A percentile compares a stretch with the other conserved stretches of the same genome.
Conservation (phyloP, 352 stramenopile species). For the Globisporangium paroecandrum region DNA sequence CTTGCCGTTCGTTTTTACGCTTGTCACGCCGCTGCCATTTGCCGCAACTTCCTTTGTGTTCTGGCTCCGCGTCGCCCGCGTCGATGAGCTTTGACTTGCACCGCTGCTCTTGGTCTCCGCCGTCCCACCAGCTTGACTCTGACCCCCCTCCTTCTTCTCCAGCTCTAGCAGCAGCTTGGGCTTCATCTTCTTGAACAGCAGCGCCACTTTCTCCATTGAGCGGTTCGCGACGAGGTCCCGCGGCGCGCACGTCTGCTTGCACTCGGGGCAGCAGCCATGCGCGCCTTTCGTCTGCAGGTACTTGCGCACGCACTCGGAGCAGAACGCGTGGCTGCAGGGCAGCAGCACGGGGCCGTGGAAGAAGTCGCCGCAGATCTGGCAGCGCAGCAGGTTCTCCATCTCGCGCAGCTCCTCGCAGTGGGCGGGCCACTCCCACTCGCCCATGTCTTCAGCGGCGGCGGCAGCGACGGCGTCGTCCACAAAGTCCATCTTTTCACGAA, state of each 20-base stretch:
- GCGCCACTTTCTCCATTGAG: constrained; percentile 63
- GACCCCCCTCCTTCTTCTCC: constrained; percentile 10
- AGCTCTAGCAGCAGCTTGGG: constrained; percentile 54
- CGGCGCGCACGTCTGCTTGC: constrained; percentile 61
- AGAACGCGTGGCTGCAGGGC: constrained; percentile 80
- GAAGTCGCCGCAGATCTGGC: constrained; percentile 82
- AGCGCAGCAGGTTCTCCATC: constrained; percentile 75
- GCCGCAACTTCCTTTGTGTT: background rate
- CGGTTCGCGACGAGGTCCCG: constrained; percentile 70
- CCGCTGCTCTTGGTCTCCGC: background rate
- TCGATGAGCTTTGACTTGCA: background rate
- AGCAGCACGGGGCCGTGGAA: constrained; percentile 79
- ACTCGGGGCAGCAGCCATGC: constrained; percentile 74
- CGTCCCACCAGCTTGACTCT: background rate
- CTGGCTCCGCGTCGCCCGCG: background rate
- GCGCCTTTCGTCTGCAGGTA: constrained; percentile 71
- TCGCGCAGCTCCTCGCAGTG: constrained; percentile 54
- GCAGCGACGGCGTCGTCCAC: constrained; percentile 7
- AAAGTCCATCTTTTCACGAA: constrained; percentile 12
- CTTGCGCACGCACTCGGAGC: constrained; percentile 77
- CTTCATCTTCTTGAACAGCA: constrained; percentile 71
- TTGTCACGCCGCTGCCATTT: background rate
- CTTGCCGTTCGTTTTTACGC: constrained; percentile 8
- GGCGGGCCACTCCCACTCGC: constrained; percentile 78
- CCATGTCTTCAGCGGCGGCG: constrained; percentile 22